Conservation (phyloP, 495 filamentous ascomycete genomes). For the Jackrogersella multiformis region DNA sequence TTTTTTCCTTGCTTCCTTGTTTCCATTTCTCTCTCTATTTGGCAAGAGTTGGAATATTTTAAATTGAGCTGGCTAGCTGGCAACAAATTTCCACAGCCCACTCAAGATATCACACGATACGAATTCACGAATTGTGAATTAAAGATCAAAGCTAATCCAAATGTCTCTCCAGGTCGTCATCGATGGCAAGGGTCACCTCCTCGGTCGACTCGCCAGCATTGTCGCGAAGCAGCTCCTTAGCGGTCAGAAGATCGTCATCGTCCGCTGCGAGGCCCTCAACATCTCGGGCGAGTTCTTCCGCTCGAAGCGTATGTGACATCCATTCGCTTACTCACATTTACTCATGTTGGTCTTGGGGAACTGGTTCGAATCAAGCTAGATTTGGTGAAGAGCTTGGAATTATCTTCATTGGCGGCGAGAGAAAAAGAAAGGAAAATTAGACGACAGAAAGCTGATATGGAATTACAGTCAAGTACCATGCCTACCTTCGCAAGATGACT, state of each 20-base stretch:
- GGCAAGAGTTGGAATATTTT: background rate
- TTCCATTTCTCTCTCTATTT: too few species aligned
- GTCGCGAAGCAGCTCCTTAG: conserved; percentile 99
- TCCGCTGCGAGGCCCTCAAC: conserved; percentile 98
- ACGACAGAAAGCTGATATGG: conserved; percentile 52
- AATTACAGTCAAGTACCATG: conserved; percentile 95
- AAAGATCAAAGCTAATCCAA: conserved; percentile 14
- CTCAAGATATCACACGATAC: conserved; percentile 4
- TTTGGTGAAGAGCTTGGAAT: conserved; percentile 21
- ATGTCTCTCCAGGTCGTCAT: conserved; percentile 78
- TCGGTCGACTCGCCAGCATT: conserved; percentile 97
- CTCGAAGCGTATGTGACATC: conserved; percentile 90
- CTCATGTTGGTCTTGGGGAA: conserved; percentile 1
- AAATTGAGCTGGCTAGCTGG: conserved; percentile 4
- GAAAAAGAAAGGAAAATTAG: background rate
- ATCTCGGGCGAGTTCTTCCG: conserved; percentile 99
- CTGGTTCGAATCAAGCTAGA: conserved; percentile 17
- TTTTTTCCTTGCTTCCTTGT: too few species aligned
- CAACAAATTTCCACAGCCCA: too few species aligned
- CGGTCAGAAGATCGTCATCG: conserved; percentile 99
- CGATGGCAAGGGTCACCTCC: conserved; percentile 99
- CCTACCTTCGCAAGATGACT: conserved; percentile 99
- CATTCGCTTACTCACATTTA: conserved; percentile 16
- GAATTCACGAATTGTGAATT: background rate
- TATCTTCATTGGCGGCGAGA: background rate